A percentile compares a stretch with the other conserved stretches of the same genome.
These are phyloP conservation scores for Pythium brachiatum DNA, from an alignment of 352 stramenopile species.

Conservation along the genomic window DNA sequence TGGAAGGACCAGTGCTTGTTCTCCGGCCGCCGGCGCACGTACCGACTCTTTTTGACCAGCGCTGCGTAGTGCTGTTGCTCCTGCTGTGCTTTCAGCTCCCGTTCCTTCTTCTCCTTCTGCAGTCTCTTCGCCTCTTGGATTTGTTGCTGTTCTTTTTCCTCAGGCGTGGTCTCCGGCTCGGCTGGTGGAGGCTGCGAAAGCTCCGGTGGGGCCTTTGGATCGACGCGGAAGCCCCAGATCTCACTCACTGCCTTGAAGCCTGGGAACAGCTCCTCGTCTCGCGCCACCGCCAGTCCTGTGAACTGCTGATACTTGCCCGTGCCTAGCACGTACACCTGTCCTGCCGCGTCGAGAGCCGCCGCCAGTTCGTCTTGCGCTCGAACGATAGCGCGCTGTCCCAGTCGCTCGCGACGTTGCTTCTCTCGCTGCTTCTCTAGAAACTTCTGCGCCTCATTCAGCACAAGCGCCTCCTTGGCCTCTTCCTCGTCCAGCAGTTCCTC, in stretches of 20 bases:
- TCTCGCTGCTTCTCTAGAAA: slow-evolving; percentile 78
- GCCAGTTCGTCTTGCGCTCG: slow-evolving; percentile 82
- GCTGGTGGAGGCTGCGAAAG: background rate
- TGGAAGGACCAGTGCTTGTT: slow-evolving; percentile 68
- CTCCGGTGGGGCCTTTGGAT: slow-evolving; percentile 16
- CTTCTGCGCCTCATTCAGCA: slow-evolving; percentile 71
- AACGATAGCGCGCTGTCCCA: slow-evolving; percentile 52
- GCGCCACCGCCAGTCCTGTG: slow-evolving; percentile 38
- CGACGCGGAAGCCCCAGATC: slow-evolving; percentile 57
- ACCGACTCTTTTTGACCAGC: slow-evolving; percentile 29
- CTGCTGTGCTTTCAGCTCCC: background rate
- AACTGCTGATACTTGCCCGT: slow-evolving; percentile 86
- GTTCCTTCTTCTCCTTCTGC: slow-evolving; percentile 13
- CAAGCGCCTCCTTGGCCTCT: slow-evolving; percentile 77
- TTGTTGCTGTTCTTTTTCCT: slow-evolving; percentile 5
- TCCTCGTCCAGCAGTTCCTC: slow-evolving; percentile 90
- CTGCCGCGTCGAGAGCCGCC: slow-evolving; percentile 86
- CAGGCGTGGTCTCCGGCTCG: background rate
- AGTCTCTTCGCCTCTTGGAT: slow-evolving; percentile 2
- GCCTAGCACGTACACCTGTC: slow-evolving; percentile 93
- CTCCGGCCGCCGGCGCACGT: slow-evolving; percentile 56
- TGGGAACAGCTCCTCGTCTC: slow-evolving; percentile 58
- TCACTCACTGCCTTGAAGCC: slow-evolving; percentile 61
- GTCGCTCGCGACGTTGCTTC: slow-evolving; percentile 45
- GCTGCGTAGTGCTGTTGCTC: slow-evolving; percentile 3